phyloP scores from a whole-genome alignment of 371 early-diverging fungal genomes.

The Rhizopus stolonifer region DNA sequence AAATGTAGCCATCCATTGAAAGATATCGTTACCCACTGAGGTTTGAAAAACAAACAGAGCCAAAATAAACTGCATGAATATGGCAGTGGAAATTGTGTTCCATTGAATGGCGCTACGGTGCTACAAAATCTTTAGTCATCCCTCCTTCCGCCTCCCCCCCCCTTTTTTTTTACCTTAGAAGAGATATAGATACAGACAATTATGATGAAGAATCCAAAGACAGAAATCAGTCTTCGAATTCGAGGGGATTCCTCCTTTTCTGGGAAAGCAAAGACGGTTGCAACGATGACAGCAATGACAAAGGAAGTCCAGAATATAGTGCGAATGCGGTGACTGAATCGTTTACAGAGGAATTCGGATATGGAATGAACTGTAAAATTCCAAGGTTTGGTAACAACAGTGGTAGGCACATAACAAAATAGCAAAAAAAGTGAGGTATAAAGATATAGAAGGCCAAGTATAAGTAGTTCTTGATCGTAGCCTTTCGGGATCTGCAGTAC shows the following conservation, averaged over 20 bases:
- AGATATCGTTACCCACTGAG: constrained; percentile 65
- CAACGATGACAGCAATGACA: constrained; percentile 45
- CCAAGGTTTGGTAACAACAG: constrained; percentile 21
- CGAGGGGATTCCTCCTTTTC: constrained; percentile 54
- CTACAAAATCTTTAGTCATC: constrained; percentile 16
- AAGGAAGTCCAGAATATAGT: constrained; percentile 2
- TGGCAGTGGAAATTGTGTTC: constrained; percentile 72
- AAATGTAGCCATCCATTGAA: constrained; percentile 67
- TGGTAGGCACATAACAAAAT: constrained; percentile 22
- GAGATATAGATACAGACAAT: constrained; percentile 42
- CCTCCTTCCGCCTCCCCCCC: too few relatives aligned
- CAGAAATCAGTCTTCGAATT: constrained; percentile 66
- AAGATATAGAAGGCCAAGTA: constrained; percentile 34
- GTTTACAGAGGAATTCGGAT: not conserved
- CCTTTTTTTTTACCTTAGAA: constrained; percentile 58
- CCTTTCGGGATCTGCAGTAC: constrained; percentile 33
- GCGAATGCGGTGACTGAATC: not conserved
- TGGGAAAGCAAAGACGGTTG: constrained; percentile 53
- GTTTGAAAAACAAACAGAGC: constrained; percentile 80
- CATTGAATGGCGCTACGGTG: constrained; percentile 65
- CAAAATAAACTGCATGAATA: constrained; percentile 71
- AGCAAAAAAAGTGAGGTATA: constrained; percentile 19
- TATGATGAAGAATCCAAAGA: constrained; percentile 66
- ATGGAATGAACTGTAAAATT: not conserved
- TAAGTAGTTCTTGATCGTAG: constrained; percentile 25